Evolutionary conservation across 75 land plant genomes (phyloP), one percentile per base, ranked within the genome.

Genomic region (Cupressus sempervirens): DNA sequence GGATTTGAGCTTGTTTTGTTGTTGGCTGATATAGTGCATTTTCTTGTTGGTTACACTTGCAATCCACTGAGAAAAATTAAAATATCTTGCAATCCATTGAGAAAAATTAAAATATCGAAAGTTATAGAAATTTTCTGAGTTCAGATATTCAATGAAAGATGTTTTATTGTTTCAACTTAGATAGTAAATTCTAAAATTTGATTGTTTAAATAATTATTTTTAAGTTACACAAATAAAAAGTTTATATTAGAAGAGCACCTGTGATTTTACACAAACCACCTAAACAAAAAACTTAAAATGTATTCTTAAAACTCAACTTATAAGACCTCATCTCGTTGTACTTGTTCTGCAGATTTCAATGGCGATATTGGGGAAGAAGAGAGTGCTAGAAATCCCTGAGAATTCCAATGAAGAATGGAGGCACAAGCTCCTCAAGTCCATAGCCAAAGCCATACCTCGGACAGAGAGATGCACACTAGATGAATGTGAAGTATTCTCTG

Each of bases 401-500:
- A 86, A 81, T 43, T 36, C 85, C 15, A 30, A 86, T 56, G 84
- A 48, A 70, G 75, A 83, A 58, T 48, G 26, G n/a, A 82, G 91
- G 29, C 89, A 91, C 43, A 73, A 70, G 32, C 84, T 89, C 23
- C 52, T 89, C 36, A 88, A 83, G 76, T 35, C 30, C 58, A 76
- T 88, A 76, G 86, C 87, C 54, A 38, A 84, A 48, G 35, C 73
- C 13, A 83, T 91, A 10, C 92, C 92, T 62, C 85, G 92, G 9
- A 72, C 77, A 30, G 88, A 90, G 84, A 79, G 88, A 26, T 92
- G 91, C 86, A 83, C 86, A 2, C 82, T 81, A 50, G 83, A 88
- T 23, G 91, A 88, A 67, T 92, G 91, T 82, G 86, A 88, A 43
- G 54, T 90, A n/a, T 85, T 90, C 68, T 90, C 88, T 0, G 93